Evolutionary conservation across 2,329 filamentous ascomycete species (phyloP), one percentile per base, ranked within the genome.

Genomic region (Blastomyces silverae): DNA sequence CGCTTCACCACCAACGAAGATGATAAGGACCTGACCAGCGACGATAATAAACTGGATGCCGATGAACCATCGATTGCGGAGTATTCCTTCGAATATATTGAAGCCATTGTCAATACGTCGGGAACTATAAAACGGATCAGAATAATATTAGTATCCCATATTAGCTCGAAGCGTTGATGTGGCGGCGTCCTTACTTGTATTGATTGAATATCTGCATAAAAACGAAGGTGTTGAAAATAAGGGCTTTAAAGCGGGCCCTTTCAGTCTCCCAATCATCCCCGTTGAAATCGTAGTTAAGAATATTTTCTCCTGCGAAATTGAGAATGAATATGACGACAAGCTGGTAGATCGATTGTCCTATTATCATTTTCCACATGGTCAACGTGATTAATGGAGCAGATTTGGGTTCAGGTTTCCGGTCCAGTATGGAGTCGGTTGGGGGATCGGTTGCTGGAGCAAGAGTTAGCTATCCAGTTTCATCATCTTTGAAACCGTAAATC

Each of bases 301-400:
- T 86, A 44, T 72, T 79, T 66, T 76, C 77, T 58, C 83, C 86
- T 46, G 85, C 91, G 71, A 92, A 97, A 79, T 93, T 92, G 28
- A 97, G 83, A 69, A 94, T 82, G 69, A 97, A 88, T 0, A 92
- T 89, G n/a, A 87, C 85, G 5, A 82, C 81, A 0, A 97, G 85
- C 76, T 97, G 92, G 76, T 94, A 97, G 64, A 96, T 83, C 1
- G 92, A 87, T 75, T 97, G 92, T 2, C 92, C 93, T 52, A 96
- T 84, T 68, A 97, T 97, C 93, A 97, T 97, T 82, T 97, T 97
- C 93, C 93, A 96, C 93, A 97, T 97, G n/a, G 89, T 92, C 46
- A 89, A 80, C 0, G 92, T 95, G 70, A 97, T 93, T 5, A 93
- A 80, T 1, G 88, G 83, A 6, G 88, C 87, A 42, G 85, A 87